phyloP scores from a whole-genome alignment of 192 early-diverging fungal genomes.

The Gaertneriomyces semiglobifer region DNA sequence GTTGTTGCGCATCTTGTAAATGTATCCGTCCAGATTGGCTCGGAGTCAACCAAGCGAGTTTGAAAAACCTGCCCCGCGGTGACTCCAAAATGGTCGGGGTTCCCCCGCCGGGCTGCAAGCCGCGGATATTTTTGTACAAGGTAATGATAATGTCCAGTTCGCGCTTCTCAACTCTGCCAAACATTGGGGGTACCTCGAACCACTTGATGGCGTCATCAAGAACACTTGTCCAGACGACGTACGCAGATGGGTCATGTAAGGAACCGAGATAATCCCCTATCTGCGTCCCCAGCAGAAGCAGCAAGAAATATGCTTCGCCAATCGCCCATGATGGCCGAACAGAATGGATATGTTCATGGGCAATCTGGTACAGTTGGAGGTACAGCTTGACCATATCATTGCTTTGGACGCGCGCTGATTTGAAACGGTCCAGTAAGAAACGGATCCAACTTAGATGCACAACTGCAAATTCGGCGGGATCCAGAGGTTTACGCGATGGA shows the following conservation, averaged over 20 bases:
- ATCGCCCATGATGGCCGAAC: slow-evolving; percentile 57
- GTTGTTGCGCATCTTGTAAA: slow-evolving; percentile 43
- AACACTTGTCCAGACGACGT: slow-evolving; percentile 59
- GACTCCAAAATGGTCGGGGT: slow-evolving; percentile 12
- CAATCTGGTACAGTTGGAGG: slow-evolving; percentile 74
- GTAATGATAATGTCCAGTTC: slow-evolving; percentile 33
- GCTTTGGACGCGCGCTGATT: slow-evolving; percentile 70
- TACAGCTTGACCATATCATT: slow-evolving; percentile 72
- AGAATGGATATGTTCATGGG: slow-evolving; percentile 50
- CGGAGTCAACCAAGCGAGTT: slow-evolving; percentile 16
- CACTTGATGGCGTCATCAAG: slow-evolving; percentile 76
- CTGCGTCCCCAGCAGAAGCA: slow-evolving; percentile 71
- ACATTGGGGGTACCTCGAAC: slow-evolving; percentile 72
- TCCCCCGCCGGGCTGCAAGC: slow-evolving; percentile 1
- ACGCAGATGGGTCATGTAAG: slow-evolving; percentile 62
- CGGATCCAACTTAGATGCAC: slow-evolving; percentile 81
- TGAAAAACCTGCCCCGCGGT: slow-evolving; percentile 7
- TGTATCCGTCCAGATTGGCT: slow-evolving; percentile 22
- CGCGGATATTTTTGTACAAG: slow-evolving; percentile 34
- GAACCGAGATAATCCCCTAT: slow-evolving; percentile 65
- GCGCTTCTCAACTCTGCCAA: slow-evolving; percentile 22
- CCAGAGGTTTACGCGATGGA: slow-evolving; percentile 72
- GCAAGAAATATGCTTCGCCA: slow-evolving; percentile 73
- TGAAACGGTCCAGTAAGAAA: slow-evolving; percentile 82
- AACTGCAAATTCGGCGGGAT: not conserved